Conservation (phyloP, 2,329 filamentous ascomycete genomes). For the Ceratocystis eucalypticola region DNA sequence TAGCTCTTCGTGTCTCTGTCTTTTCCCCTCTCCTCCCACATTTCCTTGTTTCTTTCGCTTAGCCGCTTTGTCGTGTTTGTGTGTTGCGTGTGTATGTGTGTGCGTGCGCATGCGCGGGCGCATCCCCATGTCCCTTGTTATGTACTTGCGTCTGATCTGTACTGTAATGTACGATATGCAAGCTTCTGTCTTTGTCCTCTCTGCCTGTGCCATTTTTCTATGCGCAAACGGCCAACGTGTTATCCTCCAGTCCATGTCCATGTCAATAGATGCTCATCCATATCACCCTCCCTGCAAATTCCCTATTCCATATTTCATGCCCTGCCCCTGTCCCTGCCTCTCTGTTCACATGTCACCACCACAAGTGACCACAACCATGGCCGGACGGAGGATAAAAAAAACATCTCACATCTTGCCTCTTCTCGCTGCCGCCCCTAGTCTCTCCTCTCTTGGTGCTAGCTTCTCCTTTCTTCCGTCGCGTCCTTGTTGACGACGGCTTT, state of each 20-base stretch:
- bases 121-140: background rate
- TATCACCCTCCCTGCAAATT: background rate
- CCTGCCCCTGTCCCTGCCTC: background rate
- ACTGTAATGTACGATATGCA: background rate
- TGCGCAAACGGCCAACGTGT: background rate
- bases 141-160: background rate
- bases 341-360: background rate
- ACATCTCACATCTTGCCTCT: background rate
- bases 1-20: background rate
- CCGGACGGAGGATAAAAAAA: background rate
- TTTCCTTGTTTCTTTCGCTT: conserved; percentile 1
- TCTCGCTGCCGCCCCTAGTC: background rate
- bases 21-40: background rate
- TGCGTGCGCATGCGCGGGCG: background rate
- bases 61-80: background rate
- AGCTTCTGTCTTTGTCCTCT: background rate
- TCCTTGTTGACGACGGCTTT: background rate
- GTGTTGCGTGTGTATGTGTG: background rate
- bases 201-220: background rate
- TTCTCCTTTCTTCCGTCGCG: background rate
- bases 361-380: background rate
- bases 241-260: background rate
- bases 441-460: background rate
- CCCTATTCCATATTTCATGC: background rate
- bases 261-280: background rate